Evolutionary conservation across 345 rosid species (phyloP), one percentile per base, ranked within the genome.

Genomic region (Salix brachista): DNA sequence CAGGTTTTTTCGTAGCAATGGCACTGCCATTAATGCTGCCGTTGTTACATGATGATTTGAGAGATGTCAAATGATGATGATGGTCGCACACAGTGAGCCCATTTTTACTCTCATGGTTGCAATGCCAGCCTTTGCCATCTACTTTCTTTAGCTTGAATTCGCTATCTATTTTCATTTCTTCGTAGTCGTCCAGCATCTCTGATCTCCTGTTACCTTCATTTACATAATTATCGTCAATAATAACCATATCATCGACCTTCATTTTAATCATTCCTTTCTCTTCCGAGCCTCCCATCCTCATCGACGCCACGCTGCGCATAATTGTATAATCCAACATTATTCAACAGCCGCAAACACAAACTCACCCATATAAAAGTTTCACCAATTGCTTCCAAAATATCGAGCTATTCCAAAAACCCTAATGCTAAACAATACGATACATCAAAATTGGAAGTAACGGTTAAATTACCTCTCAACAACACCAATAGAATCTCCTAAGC

Each of bases 401-500:
- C 39, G 16, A 32, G 62, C 79, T 80, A 72, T 78, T 78, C 30
- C 72, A 81, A 83, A 89, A 91, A 85, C 85, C 91, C 86, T 80
- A 90, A 90, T 84, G 67, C 67, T 67, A 21, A 39, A 67, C 50
- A 60, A 70, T 61, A 62, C 68, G 83, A 74, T 3, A 64, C 3
- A 73, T 82, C 30, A 70, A 61, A 72, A 80, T 82, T 70, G 46
- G 64, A 9, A 39, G 5, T 2, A 64, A n/a, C 39, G 52, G 79
- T 74, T 69, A 48, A 80, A 84, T 84, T 86, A 92, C 97, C 97
- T 91, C 76, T 85, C 84, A 14, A 84, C 74, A 75, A 84, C 86
- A 75, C 91, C 92, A 62, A 80, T 67, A 61, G 90, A 91, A 81
- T 90, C 88, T 61, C 84, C 90, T 79, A 91, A 85, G 87, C 93